Conservation (phyloP, 139 green algal genomes). For the Tetradesmus lagerheimii region DNA sequence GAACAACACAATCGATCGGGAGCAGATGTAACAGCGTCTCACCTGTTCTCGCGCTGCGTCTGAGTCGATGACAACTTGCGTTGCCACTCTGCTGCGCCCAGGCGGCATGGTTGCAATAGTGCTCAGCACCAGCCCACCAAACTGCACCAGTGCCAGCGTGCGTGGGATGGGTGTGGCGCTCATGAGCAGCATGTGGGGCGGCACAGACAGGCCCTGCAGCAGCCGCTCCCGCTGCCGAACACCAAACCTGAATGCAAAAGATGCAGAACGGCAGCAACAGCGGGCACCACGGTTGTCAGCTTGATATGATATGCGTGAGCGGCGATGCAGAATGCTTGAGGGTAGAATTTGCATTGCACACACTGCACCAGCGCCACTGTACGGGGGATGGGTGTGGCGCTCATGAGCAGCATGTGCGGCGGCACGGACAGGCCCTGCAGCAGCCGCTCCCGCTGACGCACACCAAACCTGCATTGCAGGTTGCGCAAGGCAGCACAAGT, state of each 20-base stretch:
- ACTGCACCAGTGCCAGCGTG: conserved; percentile 84
- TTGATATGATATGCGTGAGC: too few relatives aligned
- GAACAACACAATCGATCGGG: too few relatives aligned
- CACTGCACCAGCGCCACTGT: conserved; percentile 86
- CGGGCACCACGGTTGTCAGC: neutral
- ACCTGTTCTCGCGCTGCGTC: conserved; percentile 53
- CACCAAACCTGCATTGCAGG: conserved; percentile 84
- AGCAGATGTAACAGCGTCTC: neutral
- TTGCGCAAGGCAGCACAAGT: too few relatives aligned
- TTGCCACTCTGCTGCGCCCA: conserved; percentile 71
- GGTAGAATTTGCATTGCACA: too few relatives aligned
- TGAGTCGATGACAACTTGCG: conserved; percentile 56
- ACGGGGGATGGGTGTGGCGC: conserved; percentile 96
- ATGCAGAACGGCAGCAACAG: neutral
- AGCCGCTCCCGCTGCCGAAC: conserved; percentile 86
- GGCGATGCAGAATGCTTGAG: too few relatives aligned
- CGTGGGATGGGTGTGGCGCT: conserved; percentile 97
- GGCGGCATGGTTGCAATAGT: conserved; percentile 82
- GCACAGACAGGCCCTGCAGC: conserved; percentile 55
- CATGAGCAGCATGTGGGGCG: conserved; percentile 95
- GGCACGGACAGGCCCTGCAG: conserved; percentile 58
- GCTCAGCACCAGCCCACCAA: conserved; percentile 74
- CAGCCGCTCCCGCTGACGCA: conserved; percentile 84
- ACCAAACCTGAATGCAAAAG: conserved; percentile 78
- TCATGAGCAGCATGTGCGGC: conserved; percentile 95